phyloP scores from a whole-genome alignment of 2,329 filamentous ascomycete species.

The Meredithiella fracta region DNA sequence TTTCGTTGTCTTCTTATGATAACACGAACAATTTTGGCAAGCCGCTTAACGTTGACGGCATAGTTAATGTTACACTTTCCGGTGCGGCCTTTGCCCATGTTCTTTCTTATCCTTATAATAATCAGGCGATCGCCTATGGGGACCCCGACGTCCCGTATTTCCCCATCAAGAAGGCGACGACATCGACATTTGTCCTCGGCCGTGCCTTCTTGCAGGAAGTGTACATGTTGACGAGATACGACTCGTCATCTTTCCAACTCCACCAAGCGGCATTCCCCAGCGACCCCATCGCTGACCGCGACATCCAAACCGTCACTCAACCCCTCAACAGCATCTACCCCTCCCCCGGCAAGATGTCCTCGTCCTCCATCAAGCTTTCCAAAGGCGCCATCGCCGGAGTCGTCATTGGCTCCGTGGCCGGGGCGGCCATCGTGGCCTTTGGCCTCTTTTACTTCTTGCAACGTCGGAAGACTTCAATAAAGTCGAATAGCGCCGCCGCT shows the following conservation, averaged over 20 bases:
- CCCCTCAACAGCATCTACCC: slow-evolving; percentile 32
- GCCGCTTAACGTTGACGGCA: slow-evolving; percentile 30
- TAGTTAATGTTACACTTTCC: slow-evolving; percentile 41
- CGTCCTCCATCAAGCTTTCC: slow-evolving; percentile 20
- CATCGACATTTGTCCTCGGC: slow-evolving; percentile 45
- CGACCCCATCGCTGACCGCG: slow-evolving; percentile 25
- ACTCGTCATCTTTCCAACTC: slow-evolving; percentile 35
- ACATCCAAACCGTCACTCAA: slow-evolving; percentile 23
- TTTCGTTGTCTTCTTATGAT: slow-evolving; percentile 38
- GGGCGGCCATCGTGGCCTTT: slow-evolving; percentile 21
- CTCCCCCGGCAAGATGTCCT: slow-evolving; percentile 18
- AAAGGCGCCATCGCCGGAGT: slow-evolving; percentile 27
- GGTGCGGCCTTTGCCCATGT: slow-evolving; percentile 33
- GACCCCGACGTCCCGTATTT: slow-evolving; percentile 42
- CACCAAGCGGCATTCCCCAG: slow-evolving; percentile 38
- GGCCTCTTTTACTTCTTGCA: slow-evolving; percentile 22
- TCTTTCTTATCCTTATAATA: slow-evolving; percentile 33
- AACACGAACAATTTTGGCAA: slow-evolving; percentile 36
- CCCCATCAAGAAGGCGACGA: slow-evolving; percentile 40
- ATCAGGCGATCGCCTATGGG: slow-evolving; percentile 27
- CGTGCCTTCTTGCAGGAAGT: slow-evolving; percentile 56
- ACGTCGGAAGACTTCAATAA: slow-evolving; percentile 21
- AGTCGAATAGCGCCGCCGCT: slow-evolving; percentile 15
- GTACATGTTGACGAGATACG: slow-evolving; percentile 41
- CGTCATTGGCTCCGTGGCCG: slow-evolving; percentile 28